Percentiles rank a stretch among this genome's conserved stretches.
These are phyloP conservation scores for Macadamia tetraphylla DNA, from an alignment of 164 flowering plant genomes.

Conservation along the genomic window DNA sequence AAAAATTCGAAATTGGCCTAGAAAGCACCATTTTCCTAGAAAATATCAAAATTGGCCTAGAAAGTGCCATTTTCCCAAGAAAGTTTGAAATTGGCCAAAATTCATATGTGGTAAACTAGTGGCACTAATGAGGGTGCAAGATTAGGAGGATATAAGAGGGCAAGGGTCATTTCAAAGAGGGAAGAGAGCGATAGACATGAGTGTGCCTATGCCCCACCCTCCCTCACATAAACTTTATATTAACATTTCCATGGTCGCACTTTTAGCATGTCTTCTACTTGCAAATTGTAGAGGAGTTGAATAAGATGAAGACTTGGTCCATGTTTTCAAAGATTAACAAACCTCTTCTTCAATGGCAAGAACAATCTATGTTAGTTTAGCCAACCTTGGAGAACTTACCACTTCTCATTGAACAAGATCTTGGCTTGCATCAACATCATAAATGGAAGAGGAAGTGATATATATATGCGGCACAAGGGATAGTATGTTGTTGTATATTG, in stretches of 20 bases:
- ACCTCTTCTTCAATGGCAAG: neutral
- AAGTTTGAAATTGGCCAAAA: no score
- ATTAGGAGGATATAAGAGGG: no score
- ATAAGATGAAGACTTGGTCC: constrained; percentile 21
- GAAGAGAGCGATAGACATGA: no score
- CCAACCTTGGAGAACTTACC: constrained; percentile 29
- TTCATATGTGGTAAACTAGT: no score
- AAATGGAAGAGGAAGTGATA: constrained; percentile 16
- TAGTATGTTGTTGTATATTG: neutral
- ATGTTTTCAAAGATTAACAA: constrained; percentile 9
- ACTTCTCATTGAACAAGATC: constrained; percentile 25
- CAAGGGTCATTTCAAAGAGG: no score
- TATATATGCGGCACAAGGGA: constrained; percentile 27
- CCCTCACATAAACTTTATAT: no score
- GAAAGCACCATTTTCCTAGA: no score
- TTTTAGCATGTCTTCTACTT: constrained; percentile 39
- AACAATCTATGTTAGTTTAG: constrained; percentile 18
- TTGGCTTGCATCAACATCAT: constrained; percentile 13
- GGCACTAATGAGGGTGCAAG: no score
- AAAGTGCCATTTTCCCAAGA: no score
- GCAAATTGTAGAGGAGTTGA: constrained; percentile 33
- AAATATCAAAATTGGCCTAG: no score
- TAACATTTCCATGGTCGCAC: constrained; percentile 23
- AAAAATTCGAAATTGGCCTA: no score
- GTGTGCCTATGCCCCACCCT: no score